Evolutionary conservation across 208 protist genomes (phyloP), one percentile per base, ranked within the genome.

Genomic region (Dictyostelium gargantuum): DNA sequence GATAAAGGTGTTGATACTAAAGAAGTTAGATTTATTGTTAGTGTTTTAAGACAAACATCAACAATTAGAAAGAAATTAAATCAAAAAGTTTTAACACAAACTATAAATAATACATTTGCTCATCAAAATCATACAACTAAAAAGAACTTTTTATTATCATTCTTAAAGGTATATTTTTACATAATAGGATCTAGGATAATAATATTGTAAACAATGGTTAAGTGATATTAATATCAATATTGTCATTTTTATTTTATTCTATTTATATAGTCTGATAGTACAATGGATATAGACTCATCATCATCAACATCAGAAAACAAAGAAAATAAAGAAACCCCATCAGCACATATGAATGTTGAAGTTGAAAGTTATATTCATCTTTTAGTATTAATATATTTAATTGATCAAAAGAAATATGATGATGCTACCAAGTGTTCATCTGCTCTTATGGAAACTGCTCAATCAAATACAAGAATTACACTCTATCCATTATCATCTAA

Each of bases 401-500:
- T 95, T 42, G 94, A 96, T 73, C 63, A 89, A 52, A 91, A 96
- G 50, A 52, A 66, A 44, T 77, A 82, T 56, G 81, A 77, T 6
- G 52, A 93, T 21, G 93, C 92, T 2, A 52, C 54, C 15, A 54
- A 58, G 54, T 74, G 54, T 50, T 73, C 93, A 26, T 68, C 38
- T 21, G 35, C 46, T 26, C 48, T 95, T 13, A 32, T 92, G 29
- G 75, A 77, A 42, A 74, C 17, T 29, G 63, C 84, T 35, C 77
- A 94, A 85, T 13, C 21, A 5, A 76, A 94, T n/a, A 96, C 93
- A 32, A 54, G 93, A 32, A 93, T 95, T 50, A 96, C 94, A 3
- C 66, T 97, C 13, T 91, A 97, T 89, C 91, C 82, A 35, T 52
- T 97, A 26, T 82, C 93, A 40, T 94, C 95, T 38, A 94, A 92